Evolutionary conservation across 2,329 filamentous ascomycete genomes (phyloP), one percentile per base, ranked within the genome.

Genomic region (Calonectria montana): DNA sequence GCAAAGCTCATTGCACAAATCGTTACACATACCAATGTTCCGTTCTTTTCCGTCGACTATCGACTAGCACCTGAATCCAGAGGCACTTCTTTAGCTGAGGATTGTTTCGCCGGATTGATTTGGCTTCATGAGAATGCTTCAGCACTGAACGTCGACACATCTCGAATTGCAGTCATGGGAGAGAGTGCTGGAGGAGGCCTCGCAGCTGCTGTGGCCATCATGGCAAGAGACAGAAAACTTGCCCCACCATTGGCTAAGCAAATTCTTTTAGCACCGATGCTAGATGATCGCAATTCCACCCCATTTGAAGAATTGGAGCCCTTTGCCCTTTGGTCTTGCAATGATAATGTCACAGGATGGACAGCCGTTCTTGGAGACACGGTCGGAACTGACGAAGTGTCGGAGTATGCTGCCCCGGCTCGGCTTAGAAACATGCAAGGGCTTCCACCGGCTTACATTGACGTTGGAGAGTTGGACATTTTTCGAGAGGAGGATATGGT

Each of bases 31-130:
- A 69, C 59, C 16, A 21, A 45, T 9, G 65, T 69, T 1, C 65
- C 55, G 27, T 27, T 65, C 13, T 73, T 73, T 62, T 69, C 67
- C 5, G 69, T 74, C 21, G 62, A 74, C 41, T 74, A 72, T 21
- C 50, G 72, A 3, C 57, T 69, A 1, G 72, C 69, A 13, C 69
- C 72, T 9, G 69, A 74, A n/a, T 29, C 50, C 16, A 25, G 31
- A 7, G 66, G 48, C 37, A 66, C 72, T 2, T 53, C 35, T 0
- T 35, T 70, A 0, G n/a, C 72, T 1, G 21, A 74, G 2, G 72
- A 74, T 41, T 72, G 65, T 25, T 69, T 55, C 48, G 35, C 62
- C 6, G 45, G 25, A 0, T 25, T 73, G 3, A 16, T 27, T 7
- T 70, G 64, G 62, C 45, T 73, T 15, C 45, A 18, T 12, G 2